Evolutionary conservation across 805 yeast species (phyloP), one percentile per base, ranked within the genome.

Genomic region (Barnettozyma siamensis): DNA sequence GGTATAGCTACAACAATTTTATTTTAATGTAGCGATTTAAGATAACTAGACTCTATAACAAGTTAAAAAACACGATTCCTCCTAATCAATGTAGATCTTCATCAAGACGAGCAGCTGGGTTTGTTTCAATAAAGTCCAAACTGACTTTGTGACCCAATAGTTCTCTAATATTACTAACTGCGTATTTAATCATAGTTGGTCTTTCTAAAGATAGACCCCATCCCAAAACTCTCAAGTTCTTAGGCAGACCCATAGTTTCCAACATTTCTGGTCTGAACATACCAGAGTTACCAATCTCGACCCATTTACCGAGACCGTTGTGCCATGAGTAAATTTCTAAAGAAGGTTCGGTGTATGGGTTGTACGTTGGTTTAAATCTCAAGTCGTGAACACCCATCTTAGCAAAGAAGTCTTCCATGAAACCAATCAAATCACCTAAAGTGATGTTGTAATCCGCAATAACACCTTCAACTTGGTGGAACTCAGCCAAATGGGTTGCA

Each of bases 231-330:
- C 97, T 77, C 70, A 94, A 66, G 62, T 87, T 84, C 70, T 82
- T 82, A 45, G 99, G 99, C 59, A 93, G 76, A 28, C 99, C 99
- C 98, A 93, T 91, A 34, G 96, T 71, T 69, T 88, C 96, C 62
- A 94, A 75, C 99, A 93, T 93, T 70, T 93, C 99, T 12, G 99
- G 99, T 69, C 99, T 82, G 76, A 93, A 93, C 96, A 93, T 84
- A 65, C 99, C 99, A 16, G 97, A 88, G 74, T 93, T 93, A 65
- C 99, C 99, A 58, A 93, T 91, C 73, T 93, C 99, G 48, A 93
- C 99, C 99, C 99, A 94, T 65, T 88, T 93, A 54, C 75, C 81
- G 57, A 93, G 75, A 38, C 96, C 96, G 55, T 79, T 81, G 68
- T 93, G 99, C 84, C 87, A 93, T 37, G 97, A 93, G 65, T 83